Evolutionary conservation across 345 rosid species (phyloP).

Genomic region (Salix suchowensis): DNA sequence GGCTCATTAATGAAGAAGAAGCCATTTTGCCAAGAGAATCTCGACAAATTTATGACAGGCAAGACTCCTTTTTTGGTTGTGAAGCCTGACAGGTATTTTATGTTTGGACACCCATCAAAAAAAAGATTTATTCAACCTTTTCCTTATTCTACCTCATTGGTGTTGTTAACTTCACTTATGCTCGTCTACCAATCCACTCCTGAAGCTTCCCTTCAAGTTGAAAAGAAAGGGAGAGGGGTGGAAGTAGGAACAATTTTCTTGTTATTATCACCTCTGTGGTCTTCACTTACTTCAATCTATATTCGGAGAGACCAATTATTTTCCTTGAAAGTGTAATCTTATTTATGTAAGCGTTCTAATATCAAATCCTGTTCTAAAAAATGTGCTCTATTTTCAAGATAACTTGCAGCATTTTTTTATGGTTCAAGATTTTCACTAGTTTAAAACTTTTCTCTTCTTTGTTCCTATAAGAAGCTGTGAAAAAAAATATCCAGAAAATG

Average conservation of each 20-base stretch:
- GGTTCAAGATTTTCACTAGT: conserved; percentile 1
- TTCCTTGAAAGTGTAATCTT: conserved; percentile 2
- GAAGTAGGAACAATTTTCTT: conserved; percentile 1
- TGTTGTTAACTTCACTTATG: neutral
- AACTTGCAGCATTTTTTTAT: conserved; percentile 3
- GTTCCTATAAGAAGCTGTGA: neutral
- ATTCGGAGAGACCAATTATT: neutral
- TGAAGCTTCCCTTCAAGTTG: conserved; percentile 6
- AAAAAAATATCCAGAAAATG: neutral
- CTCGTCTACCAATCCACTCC: neutral
- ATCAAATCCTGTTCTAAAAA: neutral
- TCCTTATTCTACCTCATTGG: conserved; percentile 3
- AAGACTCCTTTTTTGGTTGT: conserved; percentile 9
- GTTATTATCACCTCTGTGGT: conserved; percentile 13
- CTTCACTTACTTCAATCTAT: conserved; percentile 3
- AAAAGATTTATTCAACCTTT: neutral
- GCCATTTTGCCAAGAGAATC: conserved; percentile 13
- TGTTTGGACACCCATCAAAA: neutral
- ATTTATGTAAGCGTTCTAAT: neutral
- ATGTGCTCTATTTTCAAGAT: conserved; percentile 6
- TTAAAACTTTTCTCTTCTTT: neutral
- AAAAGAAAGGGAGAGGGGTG: neutral
- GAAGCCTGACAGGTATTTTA: conserved; percentile 11
- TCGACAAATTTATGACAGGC: conserved; percentile 17
- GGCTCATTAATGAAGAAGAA: conserved; percentile 24